Evolutionary conservation across 768 basidiomycete species (phyloP), one percentile per base, ranked within the genome.

Genomic region (Boletus sp.): DNA sequence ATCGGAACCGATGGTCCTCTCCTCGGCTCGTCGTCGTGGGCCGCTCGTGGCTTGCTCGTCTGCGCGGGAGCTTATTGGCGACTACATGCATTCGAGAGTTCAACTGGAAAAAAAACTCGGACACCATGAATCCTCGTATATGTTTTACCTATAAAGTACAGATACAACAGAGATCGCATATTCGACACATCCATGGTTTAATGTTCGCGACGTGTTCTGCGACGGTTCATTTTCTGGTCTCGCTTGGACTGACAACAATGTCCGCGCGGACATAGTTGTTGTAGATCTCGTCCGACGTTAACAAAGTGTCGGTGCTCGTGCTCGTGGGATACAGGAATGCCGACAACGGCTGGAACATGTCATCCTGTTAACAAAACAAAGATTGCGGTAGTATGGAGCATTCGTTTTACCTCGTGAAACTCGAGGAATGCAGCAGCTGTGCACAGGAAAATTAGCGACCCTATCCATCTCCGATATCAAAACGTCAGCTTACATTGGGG

Each of bases 261-360:
- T 85, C 82, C 53, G 77, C 77, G 40, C 82, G 78, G 47, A 87
- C 83, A 59, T 82, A 89, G 63, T 89, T 86, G 73, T 89, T 82
- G 72, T 90, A 90, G 40, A 90, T 64, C 73, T 90, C 87, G 52
- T 84, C 84, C 20, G 83, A 82, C 20, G 86, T 84, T 55, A 90
- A 71, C 40, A 90, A 74, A 3, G 84, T 87, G 67, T 90, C 86
- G 54, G 85, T 82, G 29, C 76, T 77, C 15, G 64, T 67, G 48
- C 80, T 42, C 1, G 41, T 42, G 4, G 83, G 80, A 65, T 86
- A 79, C 55, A 89, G 67, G 73, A 86, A 90, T 14, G 86, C 84
- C 2, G 85, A 79, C 50, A 89, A 75, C 7, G 86, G 85, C 80
- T 65, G 12, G 8, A 20, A 48, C 15, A 9, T 8, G n/a, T 8